These are phyloP conservation scores for Phytophthora fragariaefolia DNA, from an alignment of 352 stramenopile species.

Conservation along the genomic window DNA sequence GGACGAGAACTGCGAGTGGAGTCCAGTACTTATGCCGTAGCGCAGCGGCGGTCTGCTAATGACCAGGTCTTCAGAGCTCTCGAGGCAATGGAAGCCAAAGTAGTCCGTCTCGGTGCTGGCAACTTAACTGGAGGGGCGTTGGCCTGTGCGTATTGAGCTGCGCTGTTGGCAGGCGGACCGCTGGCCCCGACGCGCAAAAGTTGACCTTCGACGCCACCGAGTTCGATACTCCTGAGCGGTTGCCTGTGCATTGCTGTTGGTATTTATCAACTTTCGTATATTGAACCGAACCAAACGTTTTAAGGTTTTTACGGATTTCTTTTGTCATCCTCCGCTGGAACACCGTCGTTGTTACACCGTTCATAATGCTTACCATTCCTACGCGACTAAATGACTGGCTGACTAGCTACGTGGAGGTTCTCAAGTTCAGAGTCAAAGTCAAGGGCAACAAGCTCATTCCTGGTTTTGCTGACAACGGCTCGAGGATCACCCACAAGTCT, in stretches of 20 bases:
- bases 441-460: too few relatives aligned
- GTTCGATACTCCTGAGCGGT: constrained; percentile 35
- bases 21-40: constrained; percentile 33
- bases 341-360: too few relatives aligned
- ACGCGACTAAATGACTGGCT: too few relatives aligned
- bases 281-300: too few relatives aligned
- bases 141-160: constrained; percentile 30
- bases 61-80: constrained; percentile 27
- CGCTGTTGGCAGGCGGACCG: constrained; percentile 27
- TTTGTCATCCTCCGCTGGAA: too few relatives aligned
- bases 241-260: constrained; percentile 65
- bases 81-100: constrained; percentile 39
- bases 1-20: constrained; percentile 36
- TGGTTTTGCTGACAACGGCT: too few relatives aligned
- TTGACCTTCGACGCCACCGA: constrained; percentile 31
- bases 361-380: too few relatives aligned
- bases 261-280: too few relatives aligned
- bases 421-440: too few relatives aligned
- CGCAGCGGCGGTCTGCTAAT: not conserved
- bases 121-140: constrained; percentile 22
- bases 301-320: too few relatives aligned
- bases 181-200: constrained; percentile 28
- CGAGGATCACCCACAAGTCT: too few relatives aligned
- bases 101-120: constrained; percentile 20
- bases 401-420: too few relatives aligned